Evolutionary conservation across 2,329 filamentous ascomycete genomes (phyloP).

Genomic region (Exophiala sp.): DNA sequence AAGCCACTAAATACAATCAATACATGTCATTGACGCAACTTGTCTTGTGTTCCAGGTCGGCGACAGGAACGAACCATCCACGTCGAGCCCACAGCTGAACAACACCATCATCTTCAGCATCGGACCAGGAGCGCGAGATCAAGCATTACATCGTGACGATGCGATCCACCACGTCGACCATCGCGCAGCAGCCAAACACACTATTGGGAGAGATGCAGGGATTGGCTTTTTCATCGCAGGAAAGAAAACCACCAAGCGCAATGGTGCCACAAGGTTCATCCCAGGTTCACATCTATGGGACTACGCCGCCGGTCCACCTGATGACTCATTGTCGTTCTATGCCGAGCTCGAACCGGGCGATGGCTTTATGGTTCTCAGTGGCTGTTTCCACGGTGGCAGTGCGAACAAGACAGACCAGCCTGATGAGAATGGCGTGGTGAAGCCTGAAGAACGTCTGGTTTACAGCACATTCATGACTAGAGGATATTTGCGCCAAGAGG

Average conservation of each 20-base stretch:
- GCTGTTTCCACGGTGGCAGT: constrained; percentile 34
- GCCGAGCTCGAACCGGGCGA: constrained; percentile 35
- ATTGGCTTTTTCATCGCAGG: constrained; percentile 30
- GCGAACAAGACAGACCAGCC: constrained; percentile 20
- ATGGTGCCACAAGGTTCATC: constrained; percentile 33
- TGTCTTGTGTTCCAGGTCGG: constrained; percentile 10
- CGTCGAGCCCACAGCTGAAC: constrained; percentile 26
- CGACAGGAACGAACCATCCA: neutral
- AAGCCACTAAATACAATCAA: no score
- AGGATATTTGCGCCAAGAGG: constrained; percentile 27
- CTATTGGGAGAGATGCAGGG: constrained; percentile 28
- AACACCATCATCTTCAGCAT: constrained; percentile 37
- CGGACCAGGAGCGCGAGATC: constrained; percentile 32
- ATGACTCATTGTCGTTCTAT: constrained; percentile 12
- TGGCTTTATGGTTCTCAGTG: constrained; percentile 36
- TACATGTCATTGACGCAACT: no score
- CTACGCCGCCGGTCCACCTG: constrained; percentile 14
- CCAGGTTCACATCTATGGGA: constrained; percentile 32
- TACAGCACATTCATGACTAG: constrained; percentile 28
- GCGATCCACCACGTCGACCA: constrained; percentile 26
- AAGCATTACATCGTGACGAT: constrained; percentile 34
- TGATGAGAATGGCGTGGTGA: no score
- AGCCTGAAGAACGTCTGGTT: constrained; percentile 27
- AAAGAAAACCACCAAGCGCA: constrained; percentile 28
- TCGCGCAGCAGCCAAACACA: constrained; percentile 15